These are phyloP conservation scores for Trichoderma oligosporum DNA, from an alignment of 2,329 filamentous ascomycete genomes.

Conservation along the genomic window DNA sequence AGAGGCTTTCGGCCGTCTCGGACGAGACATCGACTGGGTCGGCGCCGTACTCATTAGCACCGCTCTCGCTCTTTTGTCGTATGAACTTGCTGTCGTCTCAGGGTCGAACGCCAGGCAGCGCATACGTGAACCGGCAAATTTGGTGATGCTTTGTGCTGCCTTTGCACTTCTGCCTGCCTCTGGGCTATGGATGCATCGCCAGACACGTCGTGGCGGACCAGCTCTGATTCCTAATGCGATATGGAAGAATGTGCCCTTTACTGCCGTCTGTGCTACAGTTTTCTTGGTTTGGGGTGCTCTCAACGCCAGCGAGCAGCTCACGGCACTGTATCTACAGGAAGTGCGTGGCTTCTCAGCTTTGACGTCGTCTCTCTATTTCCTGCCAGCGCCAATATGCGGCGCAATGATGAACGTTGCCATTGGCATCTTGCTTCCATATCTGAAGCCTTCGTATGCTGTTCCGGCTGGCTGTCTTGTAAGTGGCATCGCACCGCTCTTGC, in stretches of 20 bases:
- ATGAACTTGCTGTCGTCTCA: constrained; percentile 39
- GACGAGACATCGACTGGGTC: constrained; percentile 47
- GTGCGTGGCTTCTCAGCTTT: neutral
- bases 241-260: constrained; percentile 53
- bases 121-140: constrained; percentile 21
- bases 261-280: constrained; percentile 46
- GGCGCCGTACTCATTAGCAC: constrained; percentile 42
- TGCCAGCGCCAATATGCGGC: neutral
- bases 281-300: constrained; percentile 39
- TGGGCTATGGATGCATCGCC: constrained; percentile 47
- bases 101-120: neutral
- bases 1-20: neutral
- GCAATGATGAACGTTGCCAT: neutral
- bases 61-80: constrained; percentile 43
- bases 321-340: constrained; percentile 10
- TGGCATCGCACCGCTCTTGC: neutral
- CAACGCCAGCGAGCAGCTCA: constrained; percentile 33
- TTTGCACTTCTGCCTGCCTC: constrained; percentile 40
- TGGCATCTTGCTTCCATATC: neutral
- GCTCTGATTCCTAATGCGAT: constrained; percentile 56
- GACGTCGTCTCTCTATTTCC: constrained; percentile 2
- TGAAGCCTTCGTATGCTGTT: neutral
- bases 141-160: constrained; percentile 32
- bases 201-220: constrained; percentile 41
- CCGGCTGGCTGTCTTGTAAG: neutral